Conservation (phyloP, 768 basidiomycete genomes). For the Paxillus ammoniavirescens region DNA sequence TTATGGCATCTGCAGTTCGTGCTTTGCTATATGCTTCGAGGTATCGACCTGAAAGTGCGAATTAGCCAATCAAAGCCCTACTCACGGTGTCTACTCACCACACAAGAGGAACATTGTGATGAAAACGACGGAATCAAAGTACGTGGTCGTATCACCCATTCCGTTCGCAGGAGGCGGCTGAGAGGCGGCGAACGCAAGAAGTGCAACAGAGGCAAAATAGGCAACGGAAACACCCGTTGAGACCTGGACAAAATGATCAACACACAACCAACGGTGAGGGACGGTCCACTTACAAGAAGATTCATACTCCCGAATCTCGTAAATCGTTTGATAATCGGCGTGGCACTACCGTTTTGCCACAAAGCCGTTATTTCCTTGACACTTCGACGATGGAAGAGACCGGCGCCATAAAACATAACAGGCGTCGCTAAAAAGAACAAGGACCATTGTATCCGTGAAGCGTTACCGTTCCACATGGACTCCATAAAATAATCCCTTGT, state of each 20-base stretch:
- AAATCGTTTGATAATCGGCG: constrained; percentile 55
- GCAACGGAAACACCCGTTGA: constrained; percentile 72
- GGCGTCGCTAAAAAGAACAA: constrained; percentile 67
- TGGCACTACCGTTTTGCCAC: constrained; percentile 57
- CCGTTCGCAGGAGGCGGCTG: constrained; percentile 35
- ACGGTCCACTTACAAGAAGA: constrained; percentile 49
- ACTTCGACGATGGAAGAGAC: constrained; percentile 53
- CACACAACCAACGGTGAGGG: background rate
- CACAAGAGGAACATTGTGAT: constrained; percentile 76
- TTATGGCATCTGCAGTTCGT: constrained; percentile 73
- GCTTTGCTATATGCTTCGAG: constrained; percentile 67
- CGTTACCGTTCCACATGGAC: constrained; percentile 64
- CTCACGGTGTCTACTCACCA: constrained; percentile 39
- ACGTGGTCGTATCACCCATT: constrained; percentile 59
- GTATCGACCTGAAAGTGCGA: constrained; percentile 46
- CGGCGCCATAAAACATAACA: constrained; percentile 67
- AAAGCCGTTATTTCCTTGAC: constrained; percentile 53
- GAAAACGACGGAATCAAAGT: constrained; percentile 82
- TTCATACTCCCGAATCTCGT: constrained; percentile 86
- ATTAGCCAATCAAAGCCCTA: background rate
- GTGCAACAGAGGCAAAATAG: constrained; percentile 73
- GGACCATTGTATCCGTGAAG: constrained; percentile 58
- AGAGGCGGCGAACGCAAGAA: constrained; percentile 58
- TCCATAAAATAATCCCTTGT: constrained; percentile 52
- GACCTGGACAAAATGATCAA: constrained; percentile 30